Conservation (phyloP, 169 alveolate species). For the Cryptosporidium baileyi region DNA sequence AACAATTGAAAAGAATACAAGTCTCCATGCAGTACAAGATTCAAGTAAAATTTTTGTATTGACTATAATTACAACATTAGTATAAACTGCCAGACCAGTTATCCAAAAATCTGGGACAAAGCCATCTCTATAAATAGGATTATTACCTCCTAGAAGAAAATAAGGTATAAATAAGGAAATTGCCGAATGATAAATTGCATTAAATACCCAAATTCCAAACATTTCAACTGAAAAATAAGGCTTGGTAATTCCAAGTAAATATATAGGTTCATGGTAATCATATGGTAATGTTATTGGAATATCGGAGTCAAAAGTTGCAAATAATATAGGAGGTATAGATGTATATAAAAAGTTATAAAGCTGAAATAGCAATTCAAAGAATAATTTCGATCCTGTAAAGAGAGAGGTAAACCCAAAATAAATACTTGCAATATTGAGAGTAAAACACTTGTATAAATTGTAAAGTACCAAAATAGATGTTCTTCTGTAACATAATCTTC, state of each 20-base stretch:
- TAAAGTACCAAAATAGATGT: slow-evolving; percentile 89
- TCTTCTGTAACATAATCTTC: slow-evolving; percentile 84
- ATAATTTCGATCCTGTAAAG: slow-evolving; percentile 93
- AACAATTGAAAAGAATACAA: slow-evolving; percentile 25
- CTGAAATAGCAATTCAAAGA: slow-evolving; percentile 91
- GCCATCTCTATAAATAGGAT: slow-evolving; percentile 54
- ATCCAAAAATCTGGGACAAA: slow-evolving; percentile 72
- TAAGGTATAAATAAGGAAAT: slow-evolving; percentile 24
- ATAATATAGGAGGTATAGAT: slow-evolving; percentile 88
- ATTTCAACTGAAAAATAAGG: slow-evolving; percentile 33
- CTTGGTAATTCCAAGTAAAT: slow-evolving; percentile 46
- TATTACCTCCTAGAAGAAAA: slow-evolving; percentile 47
- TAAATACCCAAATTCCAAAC: slow-evolving; percentile 17
- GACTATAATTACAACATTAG: slow-evolving; percentile 78
- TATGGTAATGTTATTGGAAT: slow-evolving; percentile 69
- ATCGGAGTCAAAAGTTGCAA: slow-evolving; percentile 85
- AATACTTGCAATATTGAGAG: slow-evolving; percentile 91
- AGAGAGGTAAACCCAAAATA: slow-evolving; percentile 89
- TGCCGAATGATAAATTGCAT: slow-evolving; percentile 52
- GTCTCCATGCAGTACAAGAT: slow-evolving; percentile 54
- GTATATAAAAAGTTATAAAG: slow-evolving; percentile 94
- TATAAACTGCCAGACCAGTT: slow-evolving; percentile 77
- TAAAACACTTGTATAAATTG: slow-evolving; percentile 95
- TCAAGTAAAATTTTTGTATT: slow-evolving; percentile 78
- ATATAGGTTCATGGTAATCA: slow-evolving; percentile 59